Base-by-base conservation (phyloP, 352 stramenopile genomes). In the Halophytophthora polymorphica region DNA sequence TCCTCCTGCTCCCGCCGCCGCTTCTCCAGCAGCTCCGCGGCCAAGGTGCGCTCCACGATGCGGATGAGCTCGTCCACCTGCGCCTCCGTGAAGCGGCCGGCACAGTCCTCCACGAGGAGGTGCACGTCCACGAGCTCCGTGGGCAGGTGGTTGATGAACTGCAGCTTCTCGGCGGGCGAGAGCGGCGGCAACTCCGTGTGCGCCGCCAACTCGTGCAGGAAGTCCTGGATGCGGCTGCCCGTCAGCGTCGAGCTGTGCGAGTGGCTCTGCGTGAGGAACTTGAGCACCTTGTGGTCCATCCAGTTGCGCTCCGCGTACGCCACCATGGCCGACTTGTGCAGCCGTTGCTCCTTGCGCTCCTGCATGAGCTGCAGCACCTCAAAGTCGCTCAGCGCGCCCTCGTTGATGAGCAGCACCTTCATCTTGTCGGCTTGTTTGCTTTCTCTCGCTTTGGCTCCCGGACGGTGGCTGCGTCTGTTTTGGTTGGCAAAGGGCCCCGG, bases 281-380 rank as follows among this genome's bases (percentile, higher is more conserved):
- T 93, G 71, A 91, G 74, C 63, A 93, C 77, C 61, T 93, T 93
- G 70, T 90, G 82, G 74, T 93, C 81, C 76, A 93, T 90, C 83
- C 83, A 93, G 68, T 91, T 91, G 68, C 83, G 77, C 64, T 93
- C 83, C 7, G 83, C 81, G 55, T 93, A 91, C 49, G 78, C 75
- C 37, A 81, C 73, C 48, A 71, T 86, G 18, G 77, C 79, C 6
- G 77, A 79, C 62, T 87, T 90, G 69, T 91, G 80, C 49, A 91
- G 61, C 2, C 83, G 77, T 34, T 69, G 66, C 41, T 87, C 77
- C 63, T 86, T 84, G 48, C 83, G 78, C 70, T 93, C 83, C 64
- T 90, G 76, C 68, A 93, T 82, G 52, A 93, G 71, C 64, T 83
- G 53, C 25, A 83, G 75, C 56, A 91, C 83, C 61, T 93, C 83